Percentiles rank a stretch among this genome's conserved stretches.
phyloP scores from a whole-genome alignment of 1,284 basidiomycete genomes.

The Cryptococcus amylolentus region DNA sequence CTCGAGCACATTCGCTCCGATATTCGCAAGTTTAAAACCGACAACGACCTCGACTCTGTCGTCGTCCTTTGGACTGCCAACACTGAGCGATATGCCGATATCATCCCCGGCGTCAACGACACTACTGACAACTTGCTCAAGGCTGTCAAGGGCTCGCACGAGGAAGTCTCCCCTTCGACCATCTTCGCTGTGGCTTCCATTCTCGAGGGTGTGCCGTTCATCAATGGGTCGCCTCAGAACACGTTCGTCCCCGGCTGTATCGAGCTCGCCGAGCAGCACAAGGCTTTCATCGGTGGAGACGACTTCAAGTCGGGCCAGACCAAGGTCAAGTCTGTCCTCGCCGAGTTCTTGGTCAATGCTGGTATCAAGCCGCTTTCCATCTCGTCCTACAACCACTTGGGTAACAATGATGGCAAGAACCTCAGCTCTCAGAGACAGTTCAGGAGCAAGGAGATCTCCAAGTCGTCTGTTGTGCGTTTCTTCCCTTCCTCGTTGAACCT shows the following conservation, averaged over 20 bases:
- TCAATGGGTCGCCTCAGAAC: slow-evolving; percentile 99
- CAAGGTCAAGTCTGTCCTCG: slow-evolving; percentile 90
- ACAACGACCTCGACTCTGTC: slow-evolving; percentile 78
- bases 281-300: slow-evolving; percentile 95
- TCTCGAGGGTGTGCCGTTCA: slow-evolving; percentile 90
- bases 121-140: slow-evolving; percentile 83
- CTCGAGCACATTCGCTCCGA: slow-evolving; percentile 88
- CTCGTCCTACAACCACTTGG: slow-evolving; percentile 96
- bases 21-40: slow-evolving; percentile 87
- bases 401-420: slow-evolving; percentile 97
- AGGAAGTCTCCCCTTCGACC: slow-evolving; percentile 91
- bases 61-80: slow-evolving; percentile 98
- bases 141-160: slow-evolving; percentile 78
- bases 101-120: slow-evolving; percentile 93
- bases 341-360: slow-evolving; percentile 97
- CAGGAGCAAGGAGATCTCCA: slow-evolving; percentile 96
- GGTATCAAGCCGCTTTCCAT: slow-evolving; percentile 98
- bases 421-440: slow-evolving; percentile 89
- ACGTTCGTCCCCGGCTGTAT: slow-evolving; percentile 97
- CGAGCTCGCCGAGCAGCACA: slow-evolving; percentile 81
- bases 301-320: slow-evolving; percentile 96
- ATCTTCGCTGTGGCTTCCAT: slow-evolving; percentile 94
- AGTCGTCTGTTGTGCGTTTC: slow-evolving; percentile 71
- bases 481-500: background rate
- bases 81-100: slow-evolving; percentile 95